Conservation (phyloP, 768 basidiomycete genomes). For the Chalciporus pseudorubinellus region DNA sequence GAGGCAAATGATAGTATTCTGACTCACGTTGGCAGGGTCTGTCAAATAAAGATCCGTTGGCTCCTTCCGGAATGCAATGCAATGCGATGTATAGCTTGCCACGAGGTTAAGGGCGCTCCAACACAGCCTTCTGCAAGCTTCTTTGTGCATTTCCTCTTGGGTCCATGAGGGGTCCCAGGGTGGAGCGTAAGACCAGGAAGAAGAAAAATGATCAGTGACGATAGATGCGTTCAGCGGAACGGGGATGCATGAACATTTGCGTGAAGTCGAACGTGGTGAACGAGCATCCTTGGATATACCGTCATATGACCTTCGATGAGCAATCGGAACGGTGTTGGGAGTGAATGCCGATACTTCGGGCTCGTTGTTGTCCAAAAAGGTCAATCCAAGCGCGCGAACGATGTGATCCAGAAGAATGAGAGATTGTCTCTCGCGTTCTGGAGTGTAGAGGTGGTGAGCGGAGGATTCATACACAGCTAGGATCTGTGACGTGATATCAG, state of each 20-base stretch:
- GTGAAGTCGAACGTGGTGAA: slow-evolving; percentile 27
- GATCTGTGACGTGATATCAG: slow-evolving; percentile 44
- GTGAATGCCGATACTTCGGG: slow-evolving; percentile 51
- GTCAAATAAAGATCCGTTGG: slow-evolving; percentile 56
- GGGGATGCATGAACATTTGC: slow-evolving; percentile 49
- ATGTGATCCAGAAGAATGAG: slow-evolving; percentile 63
- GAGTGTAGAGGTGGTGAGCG: slow-evolving; percentile 62
- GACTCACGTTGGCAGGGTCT: slow-evolving; percentile 65
- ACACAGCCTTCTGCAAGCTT: slow-evolving; percentile 72
- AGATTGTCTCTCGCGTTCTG: slow-evolving; percentile 50
- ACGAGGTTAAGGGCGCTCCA: slow-evolving; percentile 73
- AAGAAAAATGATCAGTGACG: slow-evolving; percentile 34
- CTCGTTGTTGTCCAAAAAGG: slow-evolving; percentile 56
- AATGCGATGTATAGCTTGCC: slow-evolving; percentile 65
- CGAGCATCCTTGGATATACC: slow-evolving; percentile 27
- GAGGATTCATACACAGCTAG: slow-evolving; percentile 77
- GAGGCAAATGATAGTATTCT: slow-evolving; percentile 2
- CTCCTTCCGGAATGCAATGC: slow-evolving; percentile 60
- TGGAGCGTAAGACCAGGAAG: slow-evolving; percentile 47
- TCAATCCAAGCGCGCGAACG: slow-evolving; percentile 53
- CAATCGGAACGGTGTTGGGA: slow-evolving; percentile 49
- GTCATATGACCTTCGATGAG: slow-evolving; percentile 34
- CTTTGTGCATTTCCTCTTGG: slow-evolving; percentile 52
- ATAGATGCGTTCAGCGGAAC: slow-evolving; percentile 35
- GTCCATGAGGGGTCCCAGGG: slow-evolving; percentile 66